Evolutionary conservation across 371 early-diverging fungal species (phyloP).

Genomic region (Fennellomyces sp.): DNA sequence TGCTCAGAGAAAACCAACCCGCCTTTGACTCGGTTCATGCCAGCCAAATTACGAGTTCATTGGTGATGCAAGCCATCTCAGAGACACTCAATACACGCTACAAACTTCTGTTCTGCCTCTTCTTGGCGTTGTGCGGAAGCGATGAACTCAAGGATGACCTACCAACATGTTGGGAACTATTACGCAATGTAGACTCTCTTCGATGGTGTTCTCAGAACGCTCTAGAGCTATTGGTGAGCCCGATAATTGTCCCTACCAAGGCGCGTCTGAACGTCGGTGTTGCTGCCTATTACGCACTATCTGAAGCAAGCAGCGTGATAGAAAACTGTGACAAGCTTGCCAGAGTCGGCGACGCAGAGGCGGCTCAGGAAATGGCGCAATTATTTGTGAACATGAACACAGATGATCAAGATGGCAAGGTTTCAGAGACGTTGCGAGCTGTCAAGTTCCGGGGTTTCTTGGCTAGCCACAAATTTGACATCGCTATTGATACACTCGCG

Average conservation of each 20-base stretch:
- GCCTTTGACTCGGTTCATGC: neutral
- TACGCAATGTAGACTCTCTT: conserved; percentile 1
- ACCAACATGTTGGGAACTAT: conserved; percentile 1
- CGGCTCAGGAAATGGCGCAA: neutral
- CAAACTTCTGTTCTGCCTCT: neutral
- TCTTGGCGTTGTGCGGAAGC: neutral
- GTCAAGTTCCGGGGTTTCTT: neutral
- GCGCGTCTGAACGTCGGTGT: neutral
- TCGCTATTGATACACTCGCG: neutral
- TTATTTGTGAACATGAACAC: neutral
- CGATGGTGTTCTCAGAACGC: neutral
- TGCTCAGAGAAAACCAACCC: neutral
- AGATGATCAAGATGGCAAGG: neutral
- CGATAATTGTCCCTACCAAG: neutral
- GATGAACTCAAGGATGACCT: neutral
- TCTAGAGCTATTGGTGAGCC: neutral
- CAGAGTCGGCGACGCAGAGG: neutral
- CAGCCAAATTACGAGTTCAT: neutral
- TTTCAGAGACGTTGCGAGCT: neutral
- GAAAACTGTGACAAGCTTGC: conserved; percentile 6
- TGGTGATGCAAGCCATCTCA: neutral
- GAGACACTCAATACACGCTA: neutral
- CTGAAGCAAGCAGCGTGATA: neutral
- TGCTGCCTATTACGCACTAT: conserved; percentile 5
- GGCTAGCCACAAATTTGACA: neutral